These are phyloP conservation scores for Umbelopsis isabellina DNA, from an alignment of 192 early-diverging fungal species.

Conservation along the genomic window DNA sequence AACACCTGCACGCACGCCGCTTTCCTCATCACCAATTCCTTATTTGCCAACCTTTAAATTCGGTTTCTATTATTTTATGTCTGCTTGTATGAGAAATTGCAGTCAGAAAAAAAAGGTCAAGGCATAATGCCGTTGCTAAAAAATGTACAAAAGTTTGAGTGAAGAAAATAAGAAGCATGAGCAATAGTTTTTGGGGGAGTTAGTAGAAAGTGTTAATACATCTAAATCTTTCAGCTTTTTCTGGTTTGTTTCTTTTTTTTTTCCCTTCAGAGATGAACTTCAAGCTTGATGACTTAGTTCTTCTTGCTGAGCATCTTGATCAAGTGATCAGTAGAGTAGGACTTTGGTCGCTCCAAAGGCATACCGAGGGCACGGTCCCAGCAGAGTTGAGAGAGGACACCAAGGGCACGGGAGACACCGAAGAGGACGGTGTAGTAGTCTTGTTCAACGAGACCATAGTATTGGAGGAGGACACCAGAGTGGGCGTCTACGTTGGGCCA, in stretches of 20 bases:
- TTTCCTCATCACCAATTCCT: no score
- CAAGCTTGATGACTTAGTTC: constrained; percentile 20
- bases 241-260: constrained; percentile 19
- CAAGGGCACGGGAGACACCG: constrained; percentile 97
- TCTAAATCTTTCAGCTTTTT: constrained; percentile 16
- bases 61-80: no score
- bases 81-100: no score
- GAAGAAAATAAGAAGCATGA: no score
- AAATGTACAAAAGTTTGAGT: no score
- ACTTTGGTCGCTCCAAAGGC: constrained; percentile 92
- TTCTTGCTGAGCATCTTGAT: constrained; percentile 83
- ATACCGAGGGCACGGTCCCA: constrained; percentile 98
- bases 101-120: no score
- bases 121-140: no score
- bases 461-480: constrained; percentile 94
- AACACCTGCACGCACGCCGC: no score
- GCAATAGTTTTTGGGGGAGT: no score
- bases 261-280: not conserved
- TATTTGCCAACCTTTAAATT: no score
- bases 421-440: constrained; percentile 99
- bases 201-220: not conserved
- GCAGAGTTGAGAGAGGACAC: constrained; percentile 92
- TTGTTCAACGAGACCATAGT: constrained; percentile 96
- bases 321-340: constrained; percentile 82
- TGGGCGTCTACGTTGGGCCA: constrained; percentile 99